Base-by-base conservation (phyloP, 2,329 filamentous ascomycete species). In the Colletotrichum scovillei region DNA sequence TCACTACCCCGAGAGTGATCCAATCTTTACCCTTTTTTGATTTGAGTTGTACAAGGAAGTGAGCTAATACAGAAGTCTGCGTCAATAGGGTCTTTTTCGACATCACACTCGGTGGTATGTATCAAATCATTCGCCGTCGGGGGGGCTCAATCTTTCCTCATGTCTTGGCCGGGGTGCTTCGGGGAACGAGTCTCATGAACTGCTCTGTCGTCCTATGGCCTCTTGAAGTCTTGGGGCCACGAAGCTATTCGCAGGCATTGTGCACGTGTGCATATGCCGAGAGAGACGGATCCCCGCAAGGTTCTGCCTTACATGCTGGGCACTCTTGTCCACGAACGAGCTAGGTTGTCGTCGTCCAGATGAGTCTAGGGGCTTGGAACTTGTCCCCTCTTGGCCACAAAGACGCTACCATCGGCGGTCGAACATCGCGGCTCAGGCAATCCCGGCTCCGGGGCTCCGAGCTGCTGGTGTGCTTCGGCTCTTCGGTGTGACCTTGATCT, bases 41-140 rank as follows among this genome's bases (percentile, higher is more conserved):
- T 42, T 46, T n/a, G 19, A 46, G 6, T n/a, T 46, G 7, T 46
- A n/a, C 42, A n/a, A 16, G 16, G 8, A 46, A 16, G 42, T 16
- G 35, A 38, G 62, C 73, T 76, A 76, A 74, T 59, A 28, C 56
- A 7, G 62, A 46, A 46, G 42, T n/a, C 63, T 38, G 64, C 68
- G 64, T 70, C 67, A 67, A 76, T 75, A 88, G 87, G 78, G 91
- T 92, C 77, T 94, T 95, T 85, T 94, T 95, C 82, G 93, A 95
- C 82, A 90, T 95, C 73, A 93, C 93, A 4, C 87, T 97, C 70
- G 94, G 94, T 86, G 93, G 93, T 94, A 73, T 52, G 71, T 70
- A 19, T 32, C n/a, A 26, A 26, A 9, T 22, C 30, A 32, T 72
- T n/a, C n/a, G 65, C 35, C 19, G 30, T 53, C 24, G 22, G 26